Base-by-base conservation (phyloP, 2,329 filamentous ascomycete genomes). In the Daldinia sp. region DNA sequence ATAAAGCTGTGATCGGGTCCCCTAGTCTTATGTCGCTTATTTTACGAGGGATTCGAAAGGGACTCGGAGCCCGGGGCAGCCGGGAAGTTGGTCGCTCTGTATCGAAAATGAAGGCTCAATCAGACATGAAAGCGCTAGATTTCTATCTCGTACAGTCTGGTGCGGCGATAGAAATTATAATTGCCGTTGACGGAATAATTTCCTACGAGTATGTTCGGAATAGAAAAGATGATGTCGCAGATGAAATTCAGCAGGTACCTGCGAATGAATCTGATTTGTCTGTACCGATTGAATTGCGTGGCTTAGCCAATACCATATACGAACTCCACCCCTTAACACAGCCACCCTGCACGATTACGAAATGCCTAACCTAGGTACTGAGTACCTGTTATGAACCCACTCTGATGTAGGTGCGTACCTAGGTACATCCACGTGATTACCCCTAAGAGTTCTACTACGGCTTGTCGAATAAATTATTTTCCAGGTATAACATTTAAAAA, bases 241-340 rank as follows among this genome's bases (percentile, higher is more conserved):
- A 53, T 47, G 19, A 35, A 23, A 48, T 49, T 64, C 19, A 58
- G 41, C 57, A 53, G n/a, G n/a, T n/a, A n/a, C n/a, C n/a, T n/a
- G n/a, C n/a, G n/a, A n/a, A 55, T 58, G 34, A 50, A 54, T 48
- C 41, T 55, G 15, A 53, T 60, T n/a, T 49, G 29, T 27, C 45
- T 45, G 17, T 52, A 30, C 34, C n/a, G n/a, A n/a, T n/a, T n/a
- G n/a, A 25, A 47, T 49, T 64, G 61, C 57, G 64, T 67, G 64
- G 64, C 64, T 67, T 67, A 55, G 61, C 25, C 23, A 55, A 64
- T 58, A 57, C 48, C 52, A 52, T 43, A 58, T 55, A 52, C 30
- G 43, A 61, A 30, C 25, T 41, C 25, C 34, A 27, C 30, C 21
- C 27, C 13, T 17, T 21, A 43, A 39, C 61, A 52, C 61, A 64